These are phyloP conservation scores for Barnettozyma hawaiiensis DNA, from an alignment of 1,139 yeast species.

Conservation along the genomic window DNA sequence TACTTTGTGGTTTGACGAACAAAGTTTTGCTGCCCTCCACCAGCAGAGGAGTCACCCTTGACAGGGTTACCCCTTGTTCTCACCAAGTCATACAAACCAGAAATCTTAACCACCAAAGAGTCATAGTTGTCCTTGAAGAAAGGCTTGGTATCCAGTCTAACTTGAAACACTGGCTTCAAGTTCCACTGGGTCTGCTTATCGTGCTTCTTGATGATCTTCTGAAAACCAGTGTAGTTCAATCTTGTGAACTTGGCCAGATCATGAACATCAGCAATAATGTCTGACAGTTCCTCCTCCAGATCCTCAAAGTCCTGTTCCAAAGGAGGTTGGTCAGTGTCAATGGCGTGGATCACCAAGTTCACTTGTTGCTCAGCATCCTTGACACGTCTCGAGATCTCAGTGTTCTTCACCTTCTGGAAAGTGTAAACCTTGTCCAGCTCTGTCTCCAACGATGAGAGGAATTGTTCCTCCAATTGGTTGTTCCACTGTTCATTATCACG, in stretches of 20 bases:
- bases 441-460: conserved; percentile 64
- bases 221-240: conserved; percentile 92
- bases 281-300: conserved; percentile 85
- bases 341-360: conserved; percentile 50
- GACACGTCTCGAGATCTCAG: conserved; percentile 77
- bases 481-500: conserved; percentile 56
- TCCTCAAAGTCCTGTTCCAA: conserved; percentile 83
- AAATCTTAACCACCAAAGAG: conserved; percentile 77
- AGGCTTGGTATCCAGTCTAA: conserved; percentile 86
- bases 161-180: conserved; percentile 88
- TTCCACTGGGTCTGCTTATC: conserved; percentile 84
- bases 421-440: conserved; percentile 89
- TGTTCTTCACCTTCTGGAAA: conserved; percentile 80
- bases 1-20: conserved; percentile 97
- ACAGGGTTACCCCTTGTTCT: conserved; percentile 95
- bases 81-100: conserved; percentile 84
- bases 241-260: conserved; percentile 91
- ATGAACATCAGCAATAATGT: conserved; percentile 94
- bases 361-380: conserved; percentile 73
- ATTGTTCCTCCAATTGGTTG: conserved; percentile 72
- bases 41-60: conserved; percentile 90
- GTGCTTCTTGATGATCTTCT: conserved; percentile 91
- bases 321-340: conserved; percentile 35
- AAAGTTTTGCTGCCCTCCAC: conserved; percentile 95
- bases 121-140: conserved; percentile 95